Base-by-base conservation (phyloP, 805 yeast genomes). In the Phaffomyces antillensis region DNA sequence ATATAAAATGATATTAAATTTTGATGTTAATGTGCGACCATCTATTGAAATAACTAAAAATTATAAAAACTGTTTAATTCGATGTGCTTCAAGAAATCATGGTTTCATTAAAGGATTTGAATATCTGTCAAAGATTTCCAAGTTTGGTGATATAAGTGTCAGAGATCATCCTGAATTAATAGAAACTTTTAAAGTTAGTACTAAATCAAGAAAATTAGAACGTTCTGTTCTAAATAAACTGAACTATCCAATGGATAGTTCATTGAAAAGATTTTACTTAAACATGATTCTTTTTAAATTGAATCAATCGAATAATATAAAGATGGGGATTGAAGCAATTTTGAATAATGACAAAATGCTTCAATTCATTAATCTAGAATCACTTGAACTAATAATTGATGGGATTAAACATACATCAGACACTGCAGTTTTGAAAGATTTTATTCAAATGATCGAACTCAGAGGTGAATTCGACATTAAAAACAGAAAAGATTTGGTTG, bases 101-200 rank as follows among this genome's bases (percentile, higher is more conserved):
- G 53, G 54, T 1, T 46, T 50, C 26, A 23, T 33, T 3, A 40
- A 33, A 25, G 55, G 48, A 1, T 42, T 52, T 32, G n/a, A 39
- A 6, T 35, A 36, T 2, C 17, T 56, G 18, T 38, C 20, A 15
- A 38, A 37, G 10, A 34, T 28, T 26, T 41, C 39, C 2, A 26
- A 33, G 10, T 16, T n/a, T n/a, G 12, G 17, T n/a, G 9, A 16
- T 6, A 32, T 16, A 17, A 16, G 51, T n/a, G 37, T 51, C 2
- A 43, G 36, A 11, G 51, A 53, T n/a, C 53, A 46, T 25, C 58
- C 55, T 10, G 36, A 43, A 6, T 32, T 56, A 20, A n/a, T 46
- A n/a, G 39, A 43, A 2, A 40, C 37, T 12, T 30, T 52, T 3
- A 24, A 33, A 3, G 40, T 51, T 1, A 45, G 54, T n/a, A 23